phyloP scores from a whole-genome alignment of 2,329 filamentous ascomycete species.

The Lecanicillium sp. region DNA sequence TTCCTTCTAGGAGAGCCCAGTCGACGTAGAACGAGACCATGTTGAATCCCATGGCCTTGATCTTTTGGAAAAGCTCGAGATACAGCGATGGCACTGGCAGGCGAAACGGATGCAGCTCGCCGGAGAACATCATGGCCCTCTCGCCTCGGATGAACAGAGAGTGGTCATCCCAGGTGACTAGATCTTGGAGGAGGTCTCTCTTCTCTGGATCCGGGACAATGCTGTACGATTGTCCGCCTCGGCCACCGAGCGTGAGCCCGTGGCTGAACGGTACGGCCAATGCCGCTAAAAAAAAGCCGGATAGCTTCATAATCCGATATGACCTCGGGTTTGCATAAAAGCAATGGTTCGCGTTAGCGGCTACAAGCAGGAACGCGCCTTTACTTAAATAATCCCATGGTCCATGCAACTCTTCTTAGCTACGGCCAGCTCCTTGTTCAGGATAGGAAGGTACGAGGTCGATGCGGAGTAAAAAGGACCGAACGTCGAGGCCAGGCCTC shows the following conservation, averaged over 20 bases:
- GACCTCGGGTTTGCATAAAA: no score
- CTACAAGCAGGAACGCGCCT: no score
- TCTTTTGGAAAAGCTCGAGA: constrained; percentile 73
- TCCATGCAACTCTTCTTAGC: no score
- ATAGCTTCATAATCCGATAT: constrained; percentile 17
- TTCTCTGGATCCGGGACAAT: constrained; percentile 15
- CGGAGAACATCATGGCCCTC: constrained; percentile 63
- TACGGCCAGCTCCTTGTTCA: no score
- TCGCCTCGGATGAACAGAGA: constrained; percentile 65
- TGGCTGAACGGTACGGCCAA: constrained; percentile 8
- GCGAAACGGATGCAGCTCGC: constrained; percentile 64
- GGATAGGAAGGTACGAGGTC: no score
- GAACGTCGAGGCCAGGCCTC: no score
- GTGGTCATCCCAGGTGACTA: constrained; percentile 64
- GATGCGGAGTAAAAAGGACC: no score
- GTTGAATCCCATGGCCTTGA: constrained; percentile 74
- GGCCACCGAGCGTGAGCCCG: constrained; percentile 11
- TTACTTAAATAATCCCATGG: no score
- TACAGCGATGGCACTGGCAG: constrained; percentile 40
- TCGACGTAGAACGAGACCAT: constrained; percentile 72
- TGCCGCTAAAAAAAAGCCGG: constrained; percentile 8
- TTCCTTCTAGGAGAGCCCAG: constrained; percentile 72
- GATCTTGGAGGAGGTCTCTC: constrained; percentile 22
- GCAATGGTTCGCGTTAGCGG: no score
- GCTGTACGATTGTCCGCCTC: constrained; percentile 13